Evolutionary conservation across 2,329 filamentous ascomycete species (phyloP), one percentile per base, ranked within the genome.

Genomic region (Aureobasidium uvarum): DNA sequence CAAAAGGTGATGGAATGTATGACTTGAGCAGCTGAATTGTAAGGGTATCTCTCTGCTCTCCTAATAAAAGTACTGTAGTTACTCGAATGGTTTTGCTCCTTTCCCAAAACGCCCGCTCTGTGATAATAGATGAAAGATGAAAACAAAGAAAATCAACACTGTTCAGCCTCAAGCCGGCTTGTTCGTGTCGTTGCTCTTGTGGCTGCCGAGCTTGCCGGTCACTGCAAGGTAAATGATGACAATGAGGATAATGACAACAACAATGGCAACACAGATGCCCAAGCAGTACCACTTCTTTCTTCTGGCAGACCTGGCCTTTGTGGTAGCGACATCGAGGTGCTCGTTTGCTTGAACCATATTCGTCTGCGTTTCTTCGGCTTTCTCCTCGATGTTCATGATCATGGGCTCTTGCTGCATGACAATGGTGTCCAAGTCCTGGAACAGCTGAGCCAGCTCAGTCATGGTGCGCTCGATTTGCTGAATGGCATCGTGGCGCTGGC

Each of bases 271-370:
- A 71, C 83, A 80, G 73, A 97, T 91, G 72, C 89, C 87, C 71
- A 96, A 80, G 82, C 92, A 96, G 76, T 90, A 93, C 93, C 92
- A 97, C 89, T 97, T 97, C 92, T 96, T 96, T 81, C 87, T 91
- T 71, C 91, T 85, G 59, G 89, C 91, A 71, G 86, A 85, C 75
- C 89, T 84, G 10, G 94, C 94, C 71, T 91, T 96, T 67, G 84
- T 83, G 68, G 96, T 90, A 14, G 93, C 93, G n/a, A 85, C 85
- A 45, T 84, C 87, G 67, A 98, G 90, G 77, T 97, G 87, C 68
- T 86, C 84, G 74, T 95, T 97, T 69, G 89, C 94, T 76, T 95
- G 89, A 73, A 89, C 86, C 55, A 97, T 85, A 77, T 98, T 91
- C 66, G 89, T 87, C 56, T 90, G 86, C 45, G 95, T 90, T 74